Evolutionary conservation across 2,329 filamentous ascomycete species (phyloP).

Genomic region (Fusarium nanum): DNA sequence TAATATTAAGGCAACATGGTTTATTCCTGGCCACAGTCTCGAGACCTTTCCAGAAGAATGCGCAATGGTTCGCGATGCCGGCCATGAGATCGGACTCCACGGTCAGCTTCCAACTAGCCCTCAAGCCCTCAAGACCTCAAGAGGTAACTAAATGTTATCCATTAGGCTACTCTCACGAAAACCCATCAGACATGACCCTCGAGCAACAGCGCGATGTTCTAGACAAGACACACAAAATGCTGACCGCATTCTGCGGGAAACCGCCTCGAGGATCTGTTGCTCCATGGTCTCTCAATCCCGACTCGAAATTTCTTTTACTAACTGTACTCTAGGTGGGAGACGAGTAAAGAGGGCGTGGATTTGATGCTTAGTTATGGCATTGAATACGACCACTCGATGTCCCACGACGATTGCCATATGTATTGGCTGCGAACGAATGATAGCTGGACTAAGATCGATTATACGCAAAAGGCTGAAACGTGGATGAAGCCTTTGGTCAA

Average conservation of each 20-base stretch:
- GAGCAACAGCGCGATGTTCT: constrained; percentile 82
- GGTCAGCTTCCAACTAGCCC: constrained; percentile 44
- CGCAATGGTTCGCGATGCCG: constrained; percentile 58
- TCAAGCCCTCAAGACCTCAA: too few relatives aligned
- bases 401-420: constrained; percentile 65
- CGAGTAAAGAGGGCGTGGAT: constrained; percentile 73
- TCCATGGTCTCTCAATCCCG: constrained; percentile 60
- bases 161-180: constrained; percentile 75
- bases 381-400: constrained; percentile 76
- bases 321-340: constrained; percentile 66
- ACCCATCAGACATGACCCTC: constrained; percentile 76
- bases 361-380: constrained; percentile 74
- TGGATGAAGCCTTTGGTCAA: constrained; percentile 65
- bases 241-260: constrained; percentile 76
- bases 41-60: constrained; percentile 62
- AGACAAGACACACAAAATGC: constrained; percentile 77
- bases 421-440: constrained; percentile 74
- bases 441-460: constrained; percentile 76
- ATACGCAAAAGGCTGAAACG: constrained; percentile 51
- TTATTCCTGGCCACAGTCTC: constrained; percentile 61
- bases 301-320: too few relatives aligned
- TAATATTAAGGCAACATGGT: constrained; percentile 73
- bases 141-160: too few relatives aligned
- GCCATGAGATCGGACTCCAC: constrained; percentile 68
- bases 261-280: constrained; percentile 78